phyloP scores from a whole-genome alignment of 805 yeast species.

The Saturnispora bothae region DNA sequence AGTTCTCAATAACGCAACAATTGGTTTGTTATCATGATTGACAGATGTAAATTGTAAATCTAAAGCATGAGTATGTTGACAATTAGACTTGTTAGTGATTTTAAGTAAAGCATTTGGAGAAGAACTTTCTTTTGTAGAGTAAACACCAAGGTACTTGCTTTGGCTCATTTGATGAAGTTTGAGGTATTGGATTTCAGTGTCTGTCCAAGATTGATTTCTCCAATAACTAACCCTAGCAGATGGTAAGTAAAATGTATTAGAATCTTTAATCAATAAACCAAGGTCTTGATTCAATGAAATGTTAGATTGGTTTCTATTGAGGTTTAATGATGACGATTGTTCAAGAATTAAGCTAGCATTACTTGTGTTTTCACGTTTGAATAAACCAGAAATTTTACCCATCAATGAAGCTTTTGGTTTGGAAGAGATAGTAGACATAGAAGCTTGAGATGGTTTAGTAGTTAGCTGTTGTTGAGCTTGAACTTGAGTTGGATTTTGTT shows the following conservation, averaged over 20 bases:
- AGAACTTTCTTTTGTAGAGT: background rate
- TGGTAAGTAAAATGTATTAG: constrained; percentile 9
- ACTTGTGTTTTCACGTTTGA: constrained; percentile 4
- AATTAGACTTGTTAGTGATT: constrained; percentile 4
- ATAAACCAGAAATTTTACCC: constrained; percentile 12
- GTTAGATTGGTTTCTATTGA: background rate
- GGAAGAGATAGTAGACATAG: constrained; percentile 4
- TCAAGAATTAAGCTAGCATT: constrained; percentile 6
- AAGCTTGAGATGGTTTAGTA: background rate
- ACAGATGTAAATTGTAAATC: constrained; percentile 13
- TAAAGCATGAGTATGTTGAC: constrained; percentile 9
- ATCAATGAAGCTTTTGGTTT: constrained; percentile 21
- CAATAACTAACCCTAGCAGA: constrained; percentile 21
- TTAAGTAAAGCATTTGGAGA: constrained; percentile 5
- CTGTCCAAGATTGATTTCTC: constrained; percentile 22
- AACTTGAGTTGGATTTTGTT: background rate
- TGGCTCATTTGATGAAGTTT: background rate
- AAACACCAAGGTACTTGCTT: background rate
- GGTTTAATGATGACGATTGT: constrained; percentile 2
- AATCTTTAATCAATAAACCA: background rate
- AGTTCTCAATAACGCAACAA: constrained; percentile 12
- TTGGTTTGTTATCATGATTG: constrained; percentile 3
- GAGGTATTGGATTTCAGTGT: constrained; percentile 2
- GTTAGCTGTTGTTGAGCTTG: too few relatives aligned
- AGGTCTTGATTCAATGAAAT: background rate